A percentile compares a stretch with the other conserved stretches of the same genome.
Evolutionary conservation across 2,329 filamentous ascomycete genomes (phyloP).

Genomic region (Nigrospora osmanthi): DNA sequence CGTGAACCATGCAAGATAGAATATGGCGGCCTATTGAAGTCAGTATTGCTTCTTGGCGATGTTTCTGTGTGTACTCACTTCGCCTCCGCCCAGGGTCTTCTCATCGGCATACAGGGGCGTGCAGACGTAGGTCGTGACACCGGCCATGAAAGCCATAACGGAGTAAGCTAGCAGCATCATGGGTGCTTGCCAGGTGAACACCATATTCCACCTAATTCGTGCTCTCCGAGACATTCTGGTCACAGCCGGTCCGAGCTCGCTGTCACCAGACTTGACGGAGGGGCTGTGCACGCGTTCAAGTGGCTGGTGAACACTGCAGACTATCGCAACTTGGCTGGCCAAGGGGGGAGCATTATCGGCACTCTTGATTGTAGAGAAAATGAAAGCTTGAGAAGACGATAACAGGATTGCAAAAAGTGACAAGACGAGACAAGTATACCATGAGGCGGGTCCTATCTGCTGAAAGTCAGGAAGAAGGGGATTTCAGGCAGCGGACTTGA

Average conservation of each 20-base stretch:
- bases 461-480: no score
- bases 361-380: conserved; percentile 14
- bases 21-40: conserved; percentile 7
- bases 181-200: conserved; percentile 20
- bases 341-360: conserved; percentile 10
- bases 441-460: conserved; percentile 6
- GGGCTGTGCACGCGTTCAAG: neutral
- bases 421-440: conserved; percentile 16
- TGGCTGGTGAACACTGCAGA: neutral
- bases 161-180: conserved; percentile 19
- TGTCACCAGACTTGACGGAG: neutral
- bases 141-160: conserved; percentile 12
- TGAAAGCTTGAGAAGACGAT: conserved; percentile 17
- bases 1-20: conserved; percentile 11
- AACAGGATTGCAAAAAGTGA: conserved; percentile 18
- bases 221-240: conserved; percentile 3
- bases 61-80: conserved; percentile 6
- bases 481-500: no score
- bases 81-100: conserved; percentile 7
- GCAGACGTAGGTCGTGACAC: conserved; percentile 14
- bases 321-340: conserved; percentile 1
- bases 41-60: no score
- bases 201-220: conserved; percentile 18
- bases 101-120: conserved; percentile 13
- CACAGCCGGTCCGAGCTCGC: neutral